A percentile compares a stretch with the other conserved stretches of the same genome.
Conservation (phyloP, 495 filamentous ascomycete species). For the Penicillium dipodomyicola region DNA sequence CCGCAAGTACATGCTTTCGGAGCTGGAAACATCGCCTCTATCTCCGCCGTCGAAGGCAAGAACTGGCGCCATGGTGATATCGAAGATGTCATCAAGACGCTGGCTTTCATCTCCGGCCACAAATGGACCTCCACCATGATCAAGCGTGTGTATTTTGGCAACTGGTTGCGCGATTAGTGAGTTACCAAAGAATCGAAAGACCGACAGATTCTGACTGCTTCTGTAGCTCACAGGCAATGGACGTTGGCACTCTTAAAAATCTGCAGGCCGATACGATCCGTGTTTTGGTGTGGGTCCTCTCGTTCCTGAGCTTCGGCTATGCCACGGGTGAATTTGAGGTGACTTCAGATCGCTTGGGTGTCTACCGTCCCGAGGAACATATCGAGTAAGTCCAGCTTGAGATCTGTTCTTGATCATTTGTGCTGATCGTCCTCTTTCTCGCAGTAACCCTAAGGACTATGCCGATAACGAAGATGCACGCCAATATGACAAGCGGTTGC, state of each 20-base stretch:
- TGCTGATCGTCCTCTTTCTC: not conserved
- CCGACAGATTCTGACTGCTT: conserved; percentile 16
- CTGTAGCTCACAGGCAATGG: conserved; percentile 78
- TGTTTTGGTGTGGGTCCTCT: conserved; percentile 85
- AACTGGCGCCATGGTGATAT: conserved; percentile 99
- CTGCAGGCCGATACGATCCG: conserved; percentile 89
- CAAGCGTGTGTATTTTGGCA: conserved; percentile 87
- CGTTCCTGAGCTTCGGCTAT: conserved; percentile 92
- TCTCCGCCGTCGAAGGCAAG: conserved; percentile 87
- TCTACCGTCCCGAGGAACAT: conserved; percentile 94
- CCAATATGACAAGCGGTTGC: conserved; percentile 77
- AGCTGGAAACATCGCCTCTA: conserved; percentile 89
- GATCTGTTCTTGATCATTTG: not conserved
- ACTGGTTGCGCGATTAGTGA: conserved; percentile 51
- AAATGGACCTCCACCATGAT: conserved; percentile 94
- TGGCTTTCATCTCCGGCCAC: conserved; percentile 83
- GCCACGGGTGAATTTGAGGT: conserved; percentile 98
- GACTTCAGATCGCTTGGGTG: conserved; percentile 83
- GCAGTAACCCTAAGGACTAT: conserved; percentile 79
- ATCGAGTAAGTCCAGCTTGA: conserved; percentile 54
- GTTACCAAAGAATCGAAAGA: conserved; percentile 6
- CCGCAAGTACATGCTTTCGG: conserved; percentile 70
- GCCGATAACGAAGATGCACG: conserved; percentile 86
- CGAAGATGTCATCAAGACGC: conserved; percentile 86
- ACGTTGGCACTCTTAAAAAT: conserved; percentile 85